Conservation (phyloP, 352 stramenopile species). For the Globisporangium barbulae region DNA sequence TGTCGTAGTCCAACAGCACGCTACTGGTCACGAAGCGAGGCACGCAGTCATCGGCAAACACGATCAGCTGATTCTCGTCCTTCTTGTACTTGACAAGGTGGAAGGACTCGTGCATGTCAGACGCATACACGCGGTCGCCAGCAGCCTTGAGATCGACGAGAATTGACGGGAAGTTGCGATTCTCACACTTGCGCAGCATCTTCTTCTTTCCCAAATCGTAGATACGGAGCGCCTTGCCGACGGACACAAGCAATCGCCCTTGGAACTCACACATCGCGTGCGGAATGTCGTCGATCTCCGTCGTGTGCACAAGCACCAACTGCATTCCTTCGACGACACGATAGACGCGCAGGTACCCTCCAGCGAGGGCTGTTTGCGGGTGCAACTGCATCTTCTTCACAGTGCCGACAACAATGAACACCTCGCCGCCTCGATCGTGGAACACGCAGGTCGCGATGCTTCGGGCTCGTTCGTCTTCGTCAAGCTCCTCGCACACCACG, state of each 20-base stretch:
- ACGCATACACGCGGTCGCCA: conserved; percentile 95
- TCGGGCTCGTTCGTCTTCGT: conserved; percentile 92
- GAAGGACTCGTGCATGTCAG: conserved; percentile 95
- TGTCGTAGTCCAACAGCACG: conserved; percentile 97
- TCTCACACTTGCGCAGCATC: conserved; percentile 98
- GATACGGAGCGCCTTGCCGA: conserved; percentile 95
- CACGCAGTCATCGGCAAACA: conserved; percentile 96
- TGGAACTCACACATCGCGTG: conserved; percentile 98
- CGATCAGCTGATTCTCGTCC: conserved; percentile 93
- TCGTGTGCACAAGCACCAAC: conserved; percentile 96
- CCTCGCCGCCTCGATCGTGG: conserved; percentile 94
- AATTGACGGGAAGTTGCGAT: conserved; percentile 90
- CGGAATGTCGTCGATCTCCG: conserved; percentile 95
- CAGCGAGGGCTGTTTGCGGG: conserved; percentile 59
- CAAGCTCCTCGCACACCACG: conserved; percentile 90
- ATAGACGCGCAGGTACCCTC: conserved; percentile 91
- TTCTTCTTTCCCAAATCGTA: conserved; percentile 99
- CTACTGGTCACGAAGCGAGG: conserved; percentile 81
- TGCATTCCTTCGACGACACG: conserved; percentile 90
- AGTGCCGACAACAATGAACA: conserved; percentile 96
- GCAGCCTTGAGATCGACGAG: conserved; percentile 93
- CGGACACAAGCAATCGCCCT: conserved; percentile 94
- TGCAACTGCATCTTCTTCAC: conserved; percentile 96
- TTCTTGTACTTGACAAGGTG: conserved; percentile 98
- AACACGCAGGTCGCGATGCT: conserved; percentile 94